Evolutionary conservation across 1,284 basidiomycete genomes (phyloP).

Genomic region (Agaricales sp.): DNA sequence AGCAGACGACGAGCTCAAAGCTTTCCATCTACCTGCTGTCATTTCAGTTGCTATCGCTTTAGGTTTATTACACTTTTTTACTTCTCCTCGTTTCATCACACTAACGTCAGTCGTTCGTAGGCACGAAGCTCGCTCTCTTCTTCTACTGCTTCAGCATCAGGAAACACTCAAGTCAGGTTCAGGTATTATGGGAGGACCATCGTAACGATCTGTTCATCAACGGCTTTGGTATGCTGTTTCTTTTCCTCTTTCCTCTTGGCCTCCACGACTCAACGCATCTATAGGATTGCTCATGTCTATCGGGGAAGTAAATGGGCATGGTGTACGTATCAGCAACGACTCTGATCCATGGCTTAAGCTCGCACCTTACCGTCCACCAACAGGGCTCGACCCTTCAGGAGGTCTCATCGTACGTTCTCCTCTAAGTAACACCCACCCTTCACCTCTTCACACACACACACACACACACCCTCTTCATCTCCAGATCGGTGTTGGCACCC

Average conservation of each 20-base stretch:
- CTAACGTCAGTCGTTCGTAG: conserved; percentile 16
- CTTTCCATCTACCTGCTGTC: conserved; percentile 48
- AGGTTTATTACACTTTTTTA: conserved; percentile 19
- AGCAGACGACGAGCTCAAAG: conserved; percentile 21
- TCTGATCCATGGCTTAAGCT: neutral
- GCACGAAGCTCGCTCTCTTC: conserved; percentile 57
- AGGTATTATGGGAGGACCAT: conserved; percentile 67
- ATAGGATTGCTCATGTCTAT: conserved; percentile 58
- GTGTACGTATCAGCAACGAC: conserved; percentile 32
- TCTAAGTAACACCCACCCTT: conserved; percentile 7
- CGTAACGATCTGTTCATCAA: conserved; percentile 56
- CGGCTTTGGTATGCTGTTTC: conserved; percentile 25
- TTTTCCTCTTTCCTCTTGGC: neutral
- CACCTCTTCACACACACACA: conserved; percentile 13
- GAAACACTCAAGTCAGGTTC: conserved; percentile 51
- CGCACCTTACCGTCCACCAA: neutral
- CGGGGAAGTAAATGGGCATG: conserved; percentile 54
- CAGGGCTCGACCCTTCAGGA: conserved; percentile 43
- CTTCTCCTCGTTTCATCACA: neutral
- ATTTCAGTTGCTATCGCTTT: conserved; percentile 55
- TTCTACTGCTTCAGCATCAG: conserved; percentile 55
- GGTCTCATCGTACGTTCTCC: conserved; percentile 31
- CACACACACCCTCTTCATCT: neutral
- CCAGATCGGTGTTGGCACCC: conserved; percentile 19
- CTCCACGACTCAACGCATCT: conserved; percentile 5